Conservation (phyloP, 192 early-diverging fungal genomes). For the Backusella psychrophila region DNA sequence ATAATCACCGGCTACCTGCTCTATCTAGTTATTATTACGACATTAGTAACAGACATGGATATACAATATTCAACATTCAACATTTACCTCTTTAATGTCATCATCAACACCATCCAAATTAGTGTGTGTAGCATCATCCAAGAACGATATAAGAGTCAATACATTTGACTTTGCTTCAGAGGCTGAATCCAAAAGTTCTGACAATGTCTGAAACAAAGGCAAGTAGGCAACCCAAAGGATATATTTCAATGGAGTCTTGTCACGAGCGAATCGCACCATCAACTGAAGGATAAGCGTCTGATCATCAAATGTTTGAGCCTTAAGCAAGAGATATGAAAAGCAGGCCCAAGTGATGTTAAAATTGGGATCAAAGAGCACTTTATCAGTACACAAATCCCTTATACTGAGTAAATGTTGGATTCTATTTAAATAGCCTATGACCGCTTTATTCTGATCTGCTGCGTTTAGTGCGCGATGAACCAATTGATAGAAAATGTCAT, state of each 20-base stretch:
- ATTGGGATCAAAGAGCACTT: not conserved
- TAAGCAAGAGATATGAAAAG: constrained; percentile 43
- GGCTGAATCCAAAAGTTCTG: constrained; percentile 27
- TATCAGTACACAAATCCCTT: constrained; percentile 3
- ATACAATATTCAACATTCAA: not conserved
- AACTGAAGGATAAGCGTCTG: constrained; percentile 39
- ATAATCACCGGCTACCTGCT: not conserved
- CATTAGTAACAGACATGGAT: not conserved
- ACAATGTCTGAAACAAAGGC: constrained; percentile 50
- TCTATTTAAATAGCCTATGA: constrained; percentile 9
- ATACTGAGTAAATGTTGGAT: not conserved
- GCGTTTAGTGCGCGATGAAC: constrained; percentile 16
- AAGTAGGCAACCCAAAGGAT: constrained; percentile 40
- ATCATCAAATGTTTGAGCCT: constrained; percentile 44
- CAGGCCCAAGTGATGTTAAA: constrained; percentile 37
- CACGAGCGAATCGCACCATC: constrained; percentile 22
- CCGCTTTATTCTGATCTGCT: not conserved
- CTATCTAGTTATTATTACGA: not conserved
- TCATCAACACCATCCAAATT: not conserved
- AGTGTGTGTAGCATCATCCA: not conserved
- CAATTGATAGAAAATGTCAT: constrained; percentile 15
- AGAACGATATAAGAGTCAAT: not conserved
- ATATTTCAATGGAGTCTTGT: not conserved
- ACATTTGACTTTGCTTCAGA: not conserved
- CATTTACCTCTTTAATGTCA: not conserved